Percentiles rank a stretch among this genome's conserved stretches.
These are phyloP conservation scores for Xylaria sp. DNA, from an alignment of 2,329 filamentous ascomycete genomes.

Conservation along the genomic window DNA sequence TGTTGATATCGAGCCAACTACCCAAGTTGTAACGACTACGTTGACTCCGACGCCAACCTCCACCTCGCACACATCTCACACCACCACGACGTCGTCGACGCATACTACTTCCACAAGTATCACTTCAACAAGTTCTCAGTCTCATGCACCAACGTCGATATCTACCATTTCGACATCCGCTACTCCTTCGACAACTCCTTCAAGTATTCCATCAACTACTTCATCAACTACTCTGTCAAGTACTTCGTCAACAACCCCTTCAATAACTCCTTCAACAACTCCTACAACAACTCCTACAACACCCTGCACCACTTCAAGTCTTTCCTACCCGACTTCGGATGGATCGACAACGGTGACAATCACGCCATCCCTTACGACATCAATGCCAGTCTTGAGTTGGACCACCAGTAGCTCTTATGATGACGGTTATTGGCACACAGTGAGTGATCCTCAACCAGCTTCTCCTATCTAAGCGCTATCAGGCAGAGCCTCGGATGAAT, in stretches of 20 bases:
- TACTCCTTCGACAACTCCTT: constrained; percentile 16
- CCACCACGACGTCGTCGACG: constrained; percentile 17
- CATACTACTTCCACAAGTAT: neutral
- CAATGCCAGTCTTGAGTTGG: constrained; percentile 24
- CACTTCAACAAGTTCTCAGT: constrained; percentile 1
- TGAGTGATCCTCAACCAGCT: constrained; percentile 18
- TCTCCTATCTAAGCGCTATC: neutral
- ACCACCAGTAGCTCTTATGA: constrained; percentile 31
- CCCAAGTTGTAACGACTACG: constrained; percentile 38
- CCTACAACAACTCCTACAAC: constrained; percentile 20
- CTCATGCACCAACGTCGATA: constrained; percentile 11
- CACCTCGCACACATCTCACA: constrained; percentile 1
- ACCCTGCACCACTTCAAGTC: constrained; percentile 22
- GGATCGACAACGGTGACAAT: constrained; percentile 12
- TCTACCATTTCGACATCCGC: constrained; percentile 7
- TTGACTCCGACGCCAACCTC: constrained; percentile 32
- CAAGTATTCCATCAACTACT: constrained; percentile 15
- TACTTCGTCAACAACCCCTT: neutral
- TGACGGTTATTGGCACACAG: constrained; percentile 36
- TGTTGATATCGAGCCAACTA: constrained; percentile 46
- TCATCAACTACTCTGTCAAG: neutral
- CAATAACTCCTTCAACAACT: neutral
- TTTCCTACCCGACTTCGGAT: constrained; percentile 23
- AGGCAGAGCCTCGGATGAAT: neutral
- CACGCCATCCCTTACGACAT: constrained; percentile 20